phyloP scores from a whole-genome alignment of 106 monocot genomes.

The Dioscorea alata region DNA sequence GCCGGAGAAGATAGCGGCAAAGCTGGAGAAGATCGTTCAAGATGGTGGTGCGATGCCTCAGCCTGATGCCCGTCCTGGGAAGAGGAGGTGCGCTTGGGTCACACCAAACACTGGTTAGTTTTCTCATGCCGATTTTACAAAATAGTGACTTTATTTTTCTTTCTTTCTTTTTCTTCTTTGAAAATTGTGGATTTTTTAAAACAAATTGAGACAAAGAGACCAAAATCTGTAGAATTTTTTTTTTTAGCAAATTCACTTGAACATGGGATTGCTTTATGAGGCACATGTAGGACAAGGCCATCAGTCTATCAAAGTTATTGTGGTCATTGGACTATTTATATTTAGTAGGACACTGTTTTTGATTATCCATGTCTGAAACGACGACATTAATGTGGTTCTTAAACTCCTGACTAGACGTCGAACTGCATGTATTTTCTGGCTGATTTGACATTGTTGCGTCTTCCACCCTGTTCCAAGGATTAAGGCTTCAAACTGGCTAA shows the following conservation, averaged over 20 bases:
- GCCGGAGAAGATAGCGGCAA: conserved; percentile 29
- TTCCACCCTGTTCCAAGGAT: too few relatives aligned
- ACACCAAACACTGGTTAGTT: conserved; percentile 71
- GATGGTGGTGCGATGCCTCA: conserved; percentile 13
- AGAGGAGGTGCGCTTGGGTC: conserved; percentile 81
- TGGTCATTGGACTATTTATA: too few relatives aligned
- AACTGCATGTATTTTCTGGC: too few relatives aligned
- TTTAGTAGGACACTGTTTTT: too few relatives aligned
- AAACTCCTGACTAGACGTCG: too few relatives aligned
- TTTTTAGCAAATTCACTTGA: not conserved
- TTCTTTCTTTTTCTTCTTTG: not conserved
- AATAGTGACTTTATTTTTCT: not conserved
- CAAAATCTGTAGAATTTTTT: not conserved
- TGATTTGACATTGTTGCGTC: too few relatives aligned
- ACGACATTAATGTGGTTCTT: too few relatives aligned
- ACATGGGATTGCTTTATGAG: not conserved
- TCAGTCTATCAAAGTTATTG: too few relatives aligned
- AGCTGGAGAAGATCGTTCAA: conserved; percentile 26
- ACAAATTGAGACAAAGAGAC: too few relatives aligned
- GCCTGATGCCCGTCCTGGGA: conserved; percentile 31
- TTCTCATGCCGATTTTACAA: not conserved
- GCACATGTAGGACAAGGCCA: too few relatives aligned
- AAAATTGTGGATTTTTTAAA: not conserved
- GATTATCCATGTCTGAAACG: too few relatives aligned
- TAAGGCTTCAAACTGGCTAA: too few relatives aligned